Evolutionary conservation across 176 grass and related monocot species (phyloP).

Genomic region (Aechmea fasciata): DNA sequence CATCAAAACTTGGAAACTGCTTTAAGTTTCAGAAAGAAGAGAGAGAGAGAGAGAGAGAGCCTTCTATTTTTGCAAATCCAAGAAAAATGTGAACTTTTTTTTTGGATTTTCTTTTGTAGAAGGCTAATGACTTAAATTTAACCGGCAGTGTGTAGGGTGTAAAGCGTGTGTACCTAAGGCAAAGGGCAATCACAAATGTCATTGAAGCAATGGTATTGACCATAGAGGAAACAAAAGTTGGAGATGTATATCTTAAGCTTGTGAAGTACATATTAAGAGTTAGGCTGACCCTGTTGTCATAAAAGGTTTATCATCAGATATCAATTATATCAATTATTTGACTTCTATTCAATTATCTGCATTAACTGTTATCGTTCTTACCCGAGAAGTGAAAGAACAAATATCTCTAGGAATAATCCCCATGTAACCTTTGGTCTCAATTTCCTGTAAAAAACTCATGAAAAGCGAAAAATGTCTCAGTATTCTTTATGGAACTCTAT

Average conservation of each 20-base stretch:
- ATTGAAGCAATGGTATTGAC: conserved; percentile 65
- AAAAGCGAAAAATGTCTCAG: too few species aligned
- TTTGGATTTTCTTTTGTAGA: too few species aligned
- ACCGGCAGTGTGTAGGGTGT: not conserved
- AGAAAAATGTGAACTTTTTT: too few species aligned
- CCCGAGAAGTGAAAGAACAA: conserved; percentile 70
- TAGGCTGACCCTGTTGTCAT: conserved; percentile 56
- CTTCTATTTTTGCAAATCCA: too few species aligned
- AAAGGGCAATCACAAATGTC: conserved; percentile 76
- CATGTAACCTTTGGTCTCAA: conserved; percentile 64
- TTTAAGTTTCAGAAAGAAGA: too few species aligned
- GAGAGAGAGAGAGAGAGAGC: too few species aligned
- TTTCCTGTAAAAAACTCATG: conserved; percentile 28
- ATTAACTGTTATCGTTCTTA: conserved; percentile 23
- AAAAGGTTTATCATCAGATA: conserved; percentile 1
- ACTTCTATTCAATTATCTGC: not conserved
- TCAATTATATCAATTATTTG: not conserved
- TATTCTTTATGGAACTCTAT: too few species aligned
- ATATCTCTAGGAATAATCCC: conserved; percentile 67
- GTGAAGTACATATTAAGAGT: conserved; percentile 95
- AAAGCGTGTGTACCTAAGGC: conserved; percentile 25
- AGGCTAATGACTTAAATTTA: too few species aligned
- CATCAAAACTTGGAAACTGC: too few species aligned
- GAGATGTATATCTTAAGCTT: conserved; percentile 77
- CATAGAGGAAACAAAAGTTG: conserved; percentile 65